Evolutionary conservation across 2,329 filamentous ascomycete species (phyloP).

Genomic region (Calonectria honghensis): DNA sequence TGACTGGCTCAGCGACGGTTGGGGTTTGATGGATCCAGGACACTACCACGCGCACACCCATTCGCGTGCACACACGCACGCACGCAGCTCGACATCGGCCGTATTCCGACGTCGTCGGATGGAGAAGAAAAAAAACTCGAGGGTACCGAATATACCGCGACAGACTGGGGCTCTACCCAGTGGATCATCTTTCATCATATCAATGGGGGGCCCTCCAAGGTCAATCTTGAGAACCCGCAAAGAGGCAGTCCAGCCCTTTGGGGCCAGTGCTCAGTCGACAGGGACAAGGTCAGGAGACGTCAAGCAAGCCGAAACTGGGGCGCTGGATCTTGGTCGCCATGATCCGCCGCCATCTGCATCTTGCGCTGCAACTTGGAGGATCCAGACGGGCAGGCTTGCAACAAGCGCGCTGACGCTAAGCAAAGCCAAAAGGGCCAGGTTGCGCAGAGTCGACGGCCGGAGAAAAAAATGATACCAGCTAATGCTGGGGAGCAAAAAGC

Average conservation of each 20-base stretch:
- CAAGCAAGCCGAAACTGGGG: slow-evolving; percentile 40
- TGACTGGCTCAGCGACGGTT: slow-evolving; percentile 48
- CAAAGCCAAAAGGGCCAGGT: slow-evolving; percentile 50
- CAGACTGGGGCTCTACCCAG: slow-evolving; percentile 32
- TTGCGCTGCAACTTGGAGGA: slow-evolving; percentile 44
- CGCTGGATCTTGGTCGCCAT: slow-evolving; percentile 43
- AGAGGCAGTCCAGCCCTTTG: slow-evolving; percentile 27
- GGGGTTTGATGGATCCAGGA: slow-evolving; percentile 51
- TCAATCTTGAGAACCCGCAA: slow-evolving; percentile 35
- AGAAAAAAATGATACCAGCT: slow-evolving; percentile 17
- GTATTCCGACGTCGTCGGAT: slow-evolving; percentile 52
- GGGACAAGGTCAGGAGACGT: slow-evolving; percentile 37
- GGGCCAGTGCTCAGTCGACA: slow-evolving; percentile 30
- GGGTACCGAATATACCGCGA: slow-evolving; percentile 42
- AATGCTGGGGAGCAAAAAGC: slow-evolving; percentile 54
- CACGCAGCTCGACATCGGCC: slow-evolving; percentile 51
- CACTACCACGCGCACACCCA: slow-evolving; percentile 51
- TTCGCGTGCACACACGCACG: slow-evolving; percentile 42
- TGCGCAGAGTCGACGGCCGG: slow-evolving; percentile 6
- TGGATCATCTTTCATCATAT: slow-evolving; percentile 45
- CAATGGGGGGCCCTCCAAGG: slow-evolving; percentile 37
- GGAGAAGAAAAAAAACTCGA: slow-evolving; percentile 29
- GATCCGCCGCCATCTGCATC: slow-evolving; percentile 50
- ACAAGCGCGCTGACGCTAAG: slow-evolving; percentile 59
- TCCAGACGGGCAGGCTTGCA: slow-evolving; percentile 47